Evolutionary conservation across 352 stramenopile genomes (phyloP).

Genomic region (Stramenopiles sp.): DNA sequence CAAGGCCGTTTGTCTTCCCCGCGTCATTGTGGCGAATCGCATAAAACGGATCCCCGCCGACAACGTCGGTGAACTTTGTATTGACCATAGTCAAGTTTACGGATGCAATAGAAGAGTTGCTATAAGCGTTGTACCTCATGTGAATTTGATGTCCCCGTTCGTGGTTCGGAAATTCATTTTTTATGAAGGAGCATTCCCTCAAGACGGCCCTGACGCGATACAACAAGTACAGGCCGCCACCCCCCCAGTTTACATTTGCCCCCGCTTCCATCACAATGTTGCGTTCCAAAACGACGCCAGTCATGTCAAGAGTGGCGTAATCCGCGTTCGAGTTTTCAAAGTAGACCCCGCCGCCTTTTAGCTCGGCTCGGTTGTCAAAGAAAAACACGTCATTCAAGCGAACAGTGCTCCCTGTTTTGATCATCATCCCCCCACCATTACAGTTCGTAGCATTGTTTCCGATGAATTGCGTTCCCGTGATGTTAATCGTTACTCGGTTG

Average conservation of each 20-base stretch:
- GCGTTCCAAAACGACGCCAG: not conserved
- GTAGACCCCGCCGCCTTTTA: not conserved
- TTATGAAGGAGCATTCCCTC: not conserved
- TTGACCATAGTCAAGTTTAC: not conserved
- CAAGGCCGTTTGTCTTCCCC: not conserved
- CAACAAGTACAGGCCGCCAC: not conserved
- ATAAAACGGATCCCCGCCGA: not conserved
- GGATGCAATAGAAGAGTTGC: not conserved
- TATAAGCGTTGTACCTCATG: not conserved
- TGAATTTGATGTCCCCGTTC: not conserved
- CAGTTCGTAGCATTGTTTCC: not conserved
- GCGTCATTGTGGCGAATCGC: not conserved
- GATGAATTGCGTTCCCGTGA: not conserved
- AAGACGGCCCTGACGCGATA: not conserved
- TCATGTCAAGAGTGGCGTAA: not conserved
- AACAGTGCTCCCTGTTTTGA: not conserved
- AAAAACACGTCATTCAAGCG: not conserved
- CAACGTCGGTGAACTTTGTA: conserved; percentile 6
- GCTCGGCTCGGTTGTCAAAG: not conserved
- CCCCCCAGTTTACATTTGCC: not conserved
- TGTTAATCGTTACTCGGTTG: conserved; percentile 12
- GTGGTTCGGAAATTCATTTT: not conserved
- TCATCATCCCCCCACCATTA: not conserved
- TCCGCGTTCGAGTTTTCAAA: not conserved
- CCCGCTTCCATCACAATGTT: not conserved